Evolutionary conservation across 73 alveolate genomes (phyloP).

Genomic region (Paramecium octaurelia): DNA sequence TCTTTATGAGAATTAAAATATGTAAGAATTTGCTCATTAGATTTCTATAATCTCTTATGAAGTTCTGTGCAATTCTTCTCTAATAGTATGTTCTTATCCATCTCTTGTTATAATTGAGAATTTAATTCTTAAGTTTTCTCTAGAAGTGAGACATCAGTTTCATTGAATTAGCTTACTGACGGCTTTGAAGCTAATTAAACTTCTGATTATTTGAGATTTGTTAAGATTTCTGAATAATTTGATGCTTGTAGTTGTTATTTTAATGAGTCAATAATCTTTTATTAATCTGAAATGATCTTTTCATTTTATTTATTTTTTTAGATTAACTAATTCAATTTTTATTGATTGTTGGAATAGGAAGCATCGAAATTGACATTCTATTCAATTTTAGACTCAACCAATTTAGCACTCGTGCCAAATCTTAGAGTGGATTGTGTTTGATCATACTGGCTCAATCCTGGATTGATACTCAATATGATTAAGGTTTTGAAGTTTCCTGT

Average conservation of each 20-base stretch:
- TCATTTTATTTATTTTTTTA: neutral
- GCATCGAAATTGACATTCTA: conserved; percentile 24
- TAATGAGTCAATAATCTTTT: neutral
- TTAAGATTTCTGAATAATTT: neutral
- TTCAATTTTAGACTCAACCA: conserved; percentile 41
- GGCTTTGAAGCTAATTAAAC: neutral
- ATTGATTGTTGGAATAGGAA: neutral
- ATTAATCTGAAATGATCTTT: neutral
- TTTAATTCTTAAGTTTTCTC: neutral
- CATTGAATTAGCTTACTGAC: conserved; percentile 3
- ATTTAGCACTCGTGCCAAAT: conserved; percentile 91
- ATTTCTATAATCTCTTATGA: neutral
- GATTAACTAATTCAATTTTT: neutral
- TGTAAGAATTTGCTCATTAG: conserved; percentile 35
- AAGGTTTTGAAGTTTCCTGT: conserved; percentile 55
- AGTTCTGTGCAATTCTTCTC: conserved; percentile 35
- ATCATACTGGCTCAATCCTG: conserved; percentile 24
- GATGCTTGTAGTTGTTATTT: neutral
- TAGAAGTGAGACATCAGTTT: neutral
- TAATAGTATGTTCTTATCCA: neutral
- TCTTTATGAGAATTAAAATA: conserved; percentile 16
- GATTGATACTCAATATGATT: conserved; percentile 49
- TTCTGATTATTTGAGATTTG: neutral
- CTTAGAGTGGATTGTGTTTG: conserved; percentile 32
- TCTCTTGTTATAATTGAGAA: neutral